Conservation (phyloP, 768 basidiomycete species). For the Pluteus cervinus region DNA sequence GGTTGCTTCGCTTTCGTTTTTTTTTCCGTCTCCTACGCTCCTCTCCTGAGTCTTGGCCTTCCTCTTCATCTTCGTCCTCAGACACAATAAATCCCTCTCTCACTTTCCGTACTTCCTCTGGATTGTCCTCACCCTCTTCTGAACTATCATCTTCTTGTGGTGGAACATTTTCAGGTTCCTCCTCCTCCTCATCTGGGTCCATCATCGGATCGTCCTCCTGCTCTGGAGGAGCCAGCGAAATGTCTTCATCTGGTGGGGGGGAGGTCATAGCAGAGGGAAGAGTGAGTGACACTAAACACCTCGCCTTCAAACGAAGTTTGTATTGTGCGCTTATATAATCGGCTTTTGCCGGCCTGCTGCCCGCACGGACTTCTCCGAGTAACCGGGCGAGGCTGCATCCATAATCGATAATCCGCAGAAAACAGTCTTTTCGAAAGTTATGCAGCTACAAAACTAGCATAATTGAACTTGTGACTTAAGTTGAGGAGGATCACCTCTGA, state of each 20-base stretch:
- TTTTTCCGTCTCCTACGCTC: no score
- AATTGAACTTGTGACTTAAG: no score
- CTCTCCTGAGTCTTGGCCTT: slow-evolving; percentile 66
- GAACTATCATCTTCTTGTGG: slow-evolving; percentile 76
- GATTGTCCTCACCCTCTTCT: slow-evolving; percentile 87
- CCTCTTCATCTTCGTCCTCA: slow-evolving; percentile 83
- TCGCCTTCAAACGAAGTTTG: no score
- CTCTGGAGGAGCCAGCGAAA: slow-evolving; percentile 19
- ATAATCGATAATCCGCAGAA: no score
- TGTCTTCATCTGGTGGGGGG: slow-evolving; percentile 28
- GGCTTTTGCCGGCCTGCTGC: no score
- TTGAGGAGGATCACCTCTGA: no score
- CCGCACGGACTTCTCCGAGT: no score
- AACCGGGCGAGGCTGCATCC: no score
- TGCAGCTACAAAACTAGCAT: no score
- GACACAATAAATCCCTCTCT: slow-evolving; percentile 91
- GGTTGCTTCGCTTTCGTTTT: slow-evolving; percentile 55
- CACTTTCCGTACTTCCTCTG: slow-evolving; percentile 76
- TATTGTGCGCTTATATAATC: slow-evolving; percentile 1
- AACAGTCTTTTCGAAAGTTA: no score
- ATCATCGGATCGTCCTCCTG: slow-evolving; percentile 60
- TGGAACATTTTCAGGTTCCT: slow-evolving; percentile 51
- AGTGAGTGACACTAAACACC: no score
- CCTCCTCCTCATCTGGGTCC: slow-evolving; percentile 46
- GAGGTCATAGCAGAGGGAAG: slow-evolving; percentile 48